These are phyloP conservation scores for Xanthoceras sorbifolium DNA, from an alignment of 345 rosid genomes.

Conservation along the genomic window DNA sequence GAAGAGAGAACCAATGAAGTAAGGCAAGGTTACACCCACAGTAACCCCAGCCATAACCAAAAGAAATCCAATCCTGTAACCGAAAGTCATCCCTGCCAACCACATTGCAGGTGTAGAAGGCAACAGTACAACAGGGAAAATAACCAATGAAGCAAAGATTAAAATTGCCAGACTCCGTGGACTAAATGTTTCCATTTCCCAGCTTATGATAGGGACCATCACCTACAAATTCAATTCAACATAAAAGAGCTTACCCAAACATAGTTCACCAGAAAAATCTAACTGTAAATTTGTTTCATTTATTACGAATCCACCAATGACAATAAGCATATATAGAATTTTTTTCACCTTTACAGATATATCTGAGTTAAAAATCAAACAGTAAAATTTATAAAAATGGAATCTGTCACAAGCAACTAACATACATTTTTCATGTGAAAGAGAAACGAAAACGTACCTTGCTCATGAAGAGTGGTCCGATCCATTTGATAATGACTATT, in stretches of 20 bases:
- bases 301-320: not conserved
- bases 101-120: slow-evolving; percentile 49
- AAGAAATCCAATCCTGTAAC: slow-evolving; percentile 35
- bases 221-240: slow-evolving; percentile 17
- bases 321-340: too few relatives aligned
- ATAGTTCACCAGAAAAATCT: not conserved
- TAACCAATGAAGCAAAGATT: slow-evolving; percentile 28
- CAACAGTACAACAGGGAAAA: slow-evolving; percentile 33
- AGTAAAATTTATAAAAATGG: too few relatives aligned
- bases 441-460: slow-evolving; percentile 18
- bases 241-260: not conserved
- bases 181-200: slow-evolving; percentile 34
- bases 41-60: slow-evolving; percentile 30
- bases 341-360: too few relatives aligned
- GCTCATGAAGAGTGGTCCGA: slow-evolving; percentile 21
- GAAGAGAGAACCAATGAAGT: slow-evolving; percentile 37
- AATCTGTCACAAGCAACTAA: too few relatives aligned
- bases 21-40: slow-evolving; percentile 39
- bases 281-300: too few relatives aligned
- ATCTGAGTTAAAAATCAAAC: too few relatives aligned
- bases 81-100: slow-evolving; percentile 44
- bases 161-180: slow-evolving; percentile 19
- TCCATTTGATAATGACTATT: slow-evolving; percentile 16
- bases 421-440: too few relatives aligned
- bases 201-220: slow-evolving; percentile 29